Base-by-base conservation (phyloP, 352 stramenopile species). In the Aphanomyces euteiches region DNA sequence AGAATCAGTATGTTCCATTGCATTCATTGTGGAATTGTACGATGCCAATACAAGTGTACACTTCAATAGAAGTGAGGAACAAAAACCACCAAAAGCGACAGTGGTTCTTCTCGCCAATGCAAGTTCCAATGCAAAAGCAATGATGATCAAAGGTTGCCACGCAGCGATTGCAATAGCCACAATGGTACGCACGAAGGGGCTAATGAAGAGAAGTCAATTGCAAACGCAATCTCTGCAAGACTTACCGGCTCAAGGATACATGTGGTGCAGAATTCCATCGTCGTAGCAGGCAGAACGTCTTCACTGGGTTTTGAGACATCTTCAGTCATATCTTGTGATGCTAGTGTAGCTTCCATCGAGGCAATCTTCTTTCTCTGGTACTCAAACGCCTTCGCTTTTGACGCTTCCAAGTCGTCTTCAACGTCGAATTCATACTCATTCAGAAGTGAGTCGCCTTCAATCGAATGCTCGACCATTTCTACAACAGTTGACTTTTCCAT, bases 121-220 rank as follows among this genome's bases (percentile, higher is more conserved):
- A 96, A 17, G 88, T 96, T 28, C 79, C 87, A 8, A 97, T 70
- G 17, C 97, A 78, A 36, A 84, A 69, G 75, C 93, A 98, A 76
- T 97, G 92, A 75, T 98, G 93, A 74, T 98, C 91, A 74, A 97
- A 97, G 2, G 78, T 96, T 7, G 88, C 85, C 19, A 98, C 87
- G 74, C 89, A 97, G 19, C 56, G 53, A 56, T 84, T 74, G 69
- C 90, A 97, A 34, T 72, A 73, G 12, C 74, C 73, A 78, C 91
- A 98, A 72, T 97, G 92, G 59, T 96, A 89, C 0, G 89, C 79
- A 5, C 93, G 85, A 34, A 97, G 72, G 3, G 90, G 92, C 73
- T 82, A 65, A 12, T 36, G 61, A 34, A 48, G 5, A 67, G 38
- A 7, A 72, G 5, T 45, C 47, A 59, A 8, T 61, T n/a, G 3